Conservation (phyloP, 2,329 filamentous ascomycete species). For the Microcyclospora pomicola region DNA sequence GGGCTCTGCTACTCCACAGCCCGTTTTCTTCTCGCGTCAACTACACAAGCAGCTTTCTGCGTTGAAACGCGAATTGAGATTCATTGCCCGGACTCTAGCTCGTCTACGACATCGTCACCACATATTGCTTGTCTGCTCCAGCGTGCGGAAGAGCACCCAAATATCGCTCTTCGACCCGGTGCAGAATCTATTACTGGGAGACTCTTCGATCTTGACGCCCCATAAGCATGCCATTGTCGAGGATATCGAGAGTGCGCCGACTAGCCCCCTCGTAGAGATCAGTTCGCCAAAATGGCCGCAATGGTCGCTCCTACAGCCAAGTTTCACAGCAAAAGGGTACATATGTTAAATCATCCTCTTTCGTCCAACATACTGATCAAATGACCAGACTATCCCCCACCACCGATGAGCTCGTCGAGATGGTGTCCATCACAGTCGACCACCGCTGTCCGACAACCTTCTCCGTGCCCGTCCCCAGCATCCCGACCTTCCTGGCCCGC, state of each 20-base stretch:
- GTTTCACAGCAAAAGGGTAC: neutral
- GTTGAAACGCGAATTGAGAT: constrained; percentile 6
- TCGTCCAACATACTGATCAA: neutral
- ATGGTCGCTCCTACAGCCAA: neutral
- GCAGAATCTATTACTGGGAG: neutral
- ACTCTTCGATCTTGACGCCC: neutral
- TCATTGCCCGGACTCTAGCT: constrained; percentile 5
- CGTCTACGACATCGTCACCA: constrained; percentile 4
- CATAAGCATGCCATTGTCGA: neutral
- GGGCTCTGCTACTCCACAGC: too few relatives aligned
- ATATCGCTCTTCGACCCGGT: too few relatives aligned
- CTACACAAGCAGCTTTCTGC: constrained; percentile 3
- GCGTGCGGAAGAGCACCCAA: too few relatives aligned
- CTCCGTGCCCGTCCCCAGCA: constrained; percentile 1
- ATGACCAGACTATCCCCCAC: neutral
- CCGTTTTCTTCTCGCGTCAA: neutral
- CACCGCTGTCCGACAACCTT: constrained; percentile 3
- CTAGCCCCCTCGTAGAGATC: neutral
- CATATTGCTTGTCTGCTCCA: neutral
- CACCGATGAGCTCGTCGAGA: neutral
- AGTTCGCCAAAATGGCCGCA: neutral
- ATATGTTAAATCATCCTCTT: too few relatives aligned
- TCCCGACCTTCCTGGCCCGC: neutral
- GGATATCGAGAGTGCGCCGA: constrained; percentile 5
- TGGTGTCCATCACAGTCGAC: constrained; percentile 4